These are phyloP conservation scores for Salix suchowensis DNA, from an alignment of 345 rosid genomes.

Conservation along the genomic window DNA sequence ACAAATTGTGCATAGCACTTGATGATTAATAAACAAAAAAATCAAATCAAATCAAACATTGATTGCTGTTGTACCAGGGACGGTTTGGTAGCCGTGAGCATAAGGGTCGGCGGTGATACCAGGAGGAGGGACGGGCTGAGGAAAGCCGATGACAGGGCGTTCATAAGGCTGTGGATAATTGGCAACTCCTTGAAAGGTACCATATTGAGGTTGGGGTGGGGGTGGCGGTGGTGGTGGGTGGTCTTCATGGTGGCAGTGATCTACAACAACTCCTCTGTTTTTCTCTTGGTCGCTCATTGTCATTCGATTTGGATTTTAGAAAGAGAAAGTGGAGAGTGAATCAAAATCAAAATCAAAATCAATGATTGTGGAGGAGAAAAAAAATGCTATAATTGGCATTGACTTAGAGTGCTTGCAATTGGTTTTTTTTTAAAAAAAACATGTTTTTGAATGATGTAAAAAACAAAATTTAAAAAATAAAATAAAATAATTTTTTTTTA, in stretches of 20 bases:
- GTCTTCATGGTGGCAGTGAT: slow-evolving; percentile 3
- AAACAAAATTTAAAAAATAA: too few species aligned
- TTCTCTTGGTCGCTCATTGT: slow-evolving; percentile 14
- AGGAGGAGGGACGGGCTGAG: slow-evolving; percentile 80
- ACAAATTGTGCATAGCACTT: background rate
- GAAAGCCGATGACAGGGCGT: slow-evolving; percentile 67
- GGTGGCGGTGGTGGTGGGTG: background rate
- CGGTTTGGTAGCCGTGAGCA: slow-evolving; percentile 66
- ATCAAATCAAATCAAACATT: background rate
- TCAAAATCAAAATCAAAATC: background rate
- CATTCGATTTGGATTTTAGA: background rate
- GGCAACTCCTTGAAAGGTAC: slow-evolving; percentile 94
- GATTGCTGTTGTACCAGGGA: slow-evolving; percentile 43
- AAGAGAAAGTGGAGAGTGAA: background rate
- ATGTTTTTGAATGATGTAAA: too few species aligned
- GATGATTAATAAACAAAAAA: background rate
- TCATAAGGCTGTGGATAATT: slow-evolving; percentile 65
- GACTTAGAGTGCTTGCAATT: too few species aligned
- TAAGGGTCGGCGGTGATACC: slow-evolving; percentile 52
- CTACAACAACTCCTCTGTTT: background rate
- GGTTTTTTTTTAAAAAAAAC: too few species aligned
- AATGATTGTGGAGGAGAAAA: too few species aligned
- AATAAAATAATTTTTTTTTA: too few species aligned
- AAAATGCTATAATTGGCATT: too few species aligned
- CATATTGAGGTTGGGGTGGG: slow-evolving; percentile 45